These are phyloP conservation scores for Diplotaxis tenuifolia DNA, from an alignment of 345 rosid species.

Conservation along the genomic window DNA sequence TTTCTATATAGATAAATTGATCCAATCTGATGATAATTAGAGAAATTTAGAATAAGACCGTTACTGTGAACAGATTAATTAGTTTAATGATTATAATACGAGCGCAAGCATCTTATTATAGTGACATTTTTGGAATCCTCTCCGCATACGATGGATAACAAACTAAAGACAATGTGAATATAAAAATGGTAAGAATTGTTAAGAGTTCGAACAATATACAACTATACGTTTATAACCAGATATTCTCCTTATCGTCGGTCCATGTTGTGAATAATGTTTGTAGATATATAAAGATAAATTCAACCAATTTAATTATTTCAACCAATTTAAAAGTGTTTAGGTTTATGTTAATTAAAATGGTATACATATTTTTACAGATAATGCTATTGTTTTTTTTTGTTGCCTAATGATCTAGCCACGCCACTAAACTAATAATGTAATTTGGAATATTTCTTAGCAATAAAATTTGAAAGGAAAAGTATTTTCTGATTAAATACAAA, in stretches of 20 bases:
- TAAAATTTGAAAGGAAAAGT: background rate
- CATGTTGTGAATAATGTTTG: background rate
- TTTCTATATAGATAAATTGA: background rate
- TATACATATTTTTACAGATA: background rate
- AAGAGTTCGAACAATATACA: background rate
- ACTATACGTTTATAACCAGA: background rate
- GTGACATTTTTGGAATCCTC: conserved; percentile 17
- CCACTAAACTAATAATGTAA: background rate
- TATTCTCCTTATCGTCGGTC: conserved; percentile 1
- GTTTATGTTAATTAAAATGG: background rate
- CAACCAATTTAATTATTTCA: background rate
- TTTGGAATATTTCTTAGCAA: background rate
- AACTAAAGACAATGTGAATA: background rate
- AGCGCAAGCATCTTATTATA: conserved; percentile 3
- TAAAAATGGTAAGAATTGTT: background rate
- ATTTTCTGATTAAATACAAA: background rate
- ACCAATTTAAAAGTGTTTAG: background rate
- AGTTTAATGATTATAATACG: background rate
- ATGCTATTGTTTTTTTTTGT: background rate
- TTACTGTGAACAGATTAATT: background rate
- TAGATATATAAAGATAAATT: background rate
- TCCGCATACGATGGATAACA: background rate
- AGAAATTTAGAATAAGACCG: background rate
- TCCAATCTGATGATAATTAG: background rate
- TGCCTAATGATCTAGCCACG: background rate